Percentiles rank a stretch among this genome's conserved stretches.
Evolutionary conservation across 176 grass and related monocot species (phyloP).

Genomic region (Cenchrus fungigraminus): DNA sequence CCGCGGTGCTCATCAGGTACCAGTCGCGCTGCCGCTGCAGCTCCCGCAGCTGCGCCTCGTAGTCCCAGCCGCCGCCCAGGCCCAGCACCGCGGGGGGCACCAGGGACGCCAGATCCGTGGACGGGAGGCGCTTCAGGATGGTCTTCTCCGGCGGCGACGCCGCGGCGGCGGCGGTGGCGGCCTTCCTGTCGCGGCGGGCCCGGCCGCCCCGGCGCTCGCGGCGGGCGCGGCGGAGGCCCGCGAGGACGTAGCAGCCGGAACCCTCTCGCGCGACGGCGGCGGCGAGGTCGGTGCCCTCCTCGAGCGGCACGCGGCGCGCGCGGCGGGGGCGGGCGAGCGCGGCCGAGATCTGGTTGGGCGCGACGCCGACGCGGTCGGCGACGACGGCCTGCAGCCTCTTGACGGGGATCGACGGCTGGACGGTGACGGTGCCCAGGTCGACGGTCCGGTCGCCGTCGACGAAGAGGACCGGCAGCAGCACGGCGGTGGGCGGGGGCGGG

Average conservation of each 20-base stretch:
- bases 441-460: slow-evolving; percentile 67
- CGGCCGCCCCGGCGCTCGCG: slow-evolving; percentile 66
- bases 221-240: slow-evolving; percentile 50
- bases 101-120: slow-evolving; percentile 58
- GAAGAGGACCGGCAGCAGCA: slow-evolving; percentile 62
- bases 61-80: slow-evolving; percentile 50
- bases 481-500: slow-evolving; percentile 6
- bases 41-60: slow-evolving; percentile 58
- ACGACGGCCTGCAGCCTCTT: slow-evolving; percentile 59
- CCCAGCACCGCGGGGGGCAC: neutral
- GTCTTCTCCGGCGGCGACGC: slow-evolving; percentile 30
- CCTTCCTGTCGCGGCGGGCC: slow-evolving; percentile 44
- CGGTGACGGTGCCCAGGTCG: slow-evolving; percentile 66
- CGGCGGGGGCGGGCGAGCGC: slow-evolving; percentile 53
- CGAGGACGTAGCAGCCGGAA: slow-evolving; percentile 65
- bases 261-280: slow-evolving; percentile 60
- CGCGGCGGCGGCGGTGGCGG: neutral
- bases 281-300: slow-evolving; percentile 65
- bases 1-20: slow-evolving; percentile 48
- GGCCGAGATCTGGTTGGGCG: slow-evolving; percentile 67
- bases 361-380: slow-evolving; percentile 56
- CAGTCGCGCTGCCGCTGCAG: slow-evolving; percentile 66
- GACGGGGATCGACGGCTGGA: slow-evolving; percentile 48
- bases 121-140: slow-evolving; percentile 64
- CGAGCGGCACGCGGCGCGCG: slow-evolving; percentile 56